Evolutionary conservation across 1,284 basidiomycete genomes (phyloP), one percentile per base, ranked within the genome.

Genomic region (Gymnopus androsaceus): DNA sequence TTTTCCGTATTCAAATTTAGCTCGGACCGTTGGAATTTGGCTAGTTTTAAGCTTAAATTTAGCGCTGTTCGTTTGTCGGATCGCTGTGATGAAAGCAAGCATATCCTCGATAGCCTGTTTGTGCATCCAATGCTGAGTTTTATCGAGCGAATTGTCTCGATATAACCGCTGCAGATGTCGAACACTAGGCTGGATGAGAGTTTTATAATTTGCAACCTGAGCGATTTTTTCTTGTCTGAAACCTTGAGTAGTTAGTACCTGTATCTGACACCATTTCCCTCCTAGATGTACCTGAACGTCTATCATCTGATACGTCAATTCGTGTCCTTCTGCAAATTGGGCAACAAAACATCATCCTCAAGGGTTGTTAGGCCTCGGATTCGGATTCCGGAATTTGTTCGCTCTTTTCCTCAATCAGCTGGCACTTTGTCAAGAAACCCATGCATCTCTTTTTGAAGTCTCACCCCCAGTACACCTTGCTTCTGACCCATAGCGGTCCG

Each of bases 141-240:
- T 36, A 2, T 46, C 3, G 1, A 27, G 14, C n/a, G 27, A n/a
- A 23, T 28, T 15, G 34, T 37, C 33, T 21, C 12, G 11, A 17
- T 28, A 23, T 38, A 37, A 50, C 33, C 36, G 48, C 7, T 36
- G 41, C 28, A 27, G n/a, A 21, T 46, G 28, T 8, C 3, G 11
- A 46, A 31, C 44, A 17, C 7, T 17, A 21, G 31, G 48, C 48
- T 38, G n/a, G 33, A 50, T 50, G 48, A 50, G 48, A 50, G 48
- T 15, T 50, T 23, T 25, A 50, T 50, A 50, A 50, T 50, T 50
- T 50, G 48, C 48, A 50, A 50, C 21, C 48, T 50, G 48, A 50
- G 3, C 34, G 4, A 38, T 28, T 12, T 8, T 30, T 19, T 50
- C 15, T 21, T 19, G 3, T 36, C 28, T 37, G 9, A 30, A 9